These are phyloP conservation scores for Abrus precatorius DNA, from an alignment of 306 rosid genomes.

Conservation along the genomic window DNA sequence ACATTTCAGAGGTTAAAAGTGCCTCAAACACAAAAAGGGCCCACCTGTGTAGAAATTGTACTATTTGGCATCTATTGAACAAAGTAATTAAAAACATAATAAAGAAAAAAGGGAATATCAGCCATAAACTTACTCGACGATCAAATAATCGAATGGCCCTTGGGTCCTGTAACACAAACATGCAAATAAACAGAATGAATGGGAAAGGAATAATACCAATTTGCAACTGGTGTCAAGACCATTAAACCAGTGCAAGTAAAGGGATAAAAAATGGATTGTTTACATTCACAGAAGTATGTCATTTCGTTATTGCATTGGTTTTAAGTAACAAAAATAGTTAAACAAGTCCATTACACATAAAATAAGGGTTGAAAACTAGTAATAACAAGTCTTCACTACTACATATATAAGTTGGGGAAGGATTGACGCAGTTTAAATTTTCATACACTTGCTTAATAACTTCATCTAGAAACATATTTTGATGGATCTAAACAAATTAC, in stretches of 20 bases:
- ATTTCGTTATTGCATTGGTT: conserved; percentile 3
- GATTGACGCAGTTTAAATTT: neutral
- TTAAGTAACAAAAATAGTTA: neutral
- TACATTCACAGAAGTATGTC: neutral
- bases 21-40: conserved; percentile 9
- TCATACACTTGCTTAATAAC: neutral
- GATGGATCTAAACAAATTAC: neutral
- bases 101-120: neutral
- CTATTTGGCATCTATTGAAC: conserved; percentile 22
- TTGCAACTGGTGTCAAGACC: conserved; percentile 13
- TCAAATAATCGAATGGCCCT: conserved; percentile 94
- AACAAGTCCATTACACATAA: conserved; percentile 14
- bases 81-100: neutral
- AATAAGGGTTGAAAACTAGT: conserved; percentile 5
- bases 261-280: conserved; percentile 11
- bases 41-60: conserved; percentile 8
- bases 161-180: conserved; percentile 74
- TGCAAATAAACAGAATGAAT: conserved; percentile 29
- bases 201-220: conserved; percentile 18
- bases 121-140: conserved; percentile 77
- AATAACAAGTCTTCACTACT: neutral
- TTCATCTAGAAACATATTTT: neutral
- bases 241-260: conserved; percentile 1
- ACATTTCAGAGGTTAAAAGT: conserved; percentile 10
- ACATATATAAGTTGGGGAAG: neutral